Evolutionary conservation across 495 filamentous ascomycete species (phyloP).

Genomic region (Cryomyces antarcticus): DNA sequence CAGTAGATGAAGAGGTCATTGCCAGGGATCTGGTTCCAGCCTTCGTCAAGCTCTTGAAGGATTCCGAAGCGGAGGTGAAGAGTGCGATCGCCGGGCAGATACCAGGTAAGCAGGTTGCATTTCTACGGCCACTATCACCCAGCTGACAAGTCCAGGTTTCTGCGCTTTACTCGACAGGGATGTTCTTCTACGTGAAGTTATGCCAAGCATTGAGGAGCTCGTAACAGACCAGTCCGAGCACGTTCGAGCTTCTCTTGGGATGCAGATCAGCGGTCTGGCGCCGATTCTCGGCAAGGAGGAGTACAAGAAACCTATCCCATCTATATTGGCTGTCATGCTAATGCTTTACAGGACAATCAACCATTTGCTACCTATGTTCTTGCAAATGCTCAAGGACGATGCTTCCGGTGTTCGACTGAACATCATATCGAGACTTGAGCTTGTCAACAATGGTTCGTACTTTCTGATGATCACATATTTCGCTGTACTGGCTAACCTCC

Average conservation of each 20-base stretch:
- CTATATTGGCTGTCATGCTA: conserved; percentile 2
- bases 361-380: conserved; percentile 94
- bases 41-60: conserved; percentile 93
- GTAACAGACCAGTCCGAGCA: conserved; percentile 93
- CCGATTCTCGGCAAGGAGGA: conserved; percentile 96
- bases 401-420: conserved; percentile 94
- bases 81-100: conserved; percentile 96
- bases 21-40: conserved; percentile 84
- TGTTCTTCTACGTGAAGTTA: conserved; percentile 84
- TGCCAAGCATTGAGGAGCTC: conserved; percentile 88
- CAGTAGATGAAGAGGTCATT: conserved; percentile 92
- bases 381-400: conserved; percentile 98
- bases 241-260: conserved; percentile 84
- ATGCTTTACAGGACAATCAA: conserved; percentile 52
- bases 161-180: conserved; percentile 71
- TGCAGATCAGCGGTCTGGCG: conserved; percentile 90
- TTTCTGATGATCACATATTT: neutral
- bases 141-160: conserved; percentile 41
- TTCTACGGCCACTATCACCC: conserved; percentile 4
- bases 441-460: conserved; percentile 74
- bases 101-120: conserved; percentile 36
- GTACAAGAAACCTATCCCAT: conserved; percentile 29
- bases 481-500: conserved; percentile 6
- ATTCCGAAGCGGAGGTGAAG: conserved; percentile 90
- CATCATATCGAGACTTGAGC: conserved; percentile 95